A percentile compares a stretch with the other conserved stretches of the same genome.
phyloP scores from a whole-genome alignment of 2,329 filamentous ascomycete genomes.

The Lasiodiplodia sp. region DNA sequence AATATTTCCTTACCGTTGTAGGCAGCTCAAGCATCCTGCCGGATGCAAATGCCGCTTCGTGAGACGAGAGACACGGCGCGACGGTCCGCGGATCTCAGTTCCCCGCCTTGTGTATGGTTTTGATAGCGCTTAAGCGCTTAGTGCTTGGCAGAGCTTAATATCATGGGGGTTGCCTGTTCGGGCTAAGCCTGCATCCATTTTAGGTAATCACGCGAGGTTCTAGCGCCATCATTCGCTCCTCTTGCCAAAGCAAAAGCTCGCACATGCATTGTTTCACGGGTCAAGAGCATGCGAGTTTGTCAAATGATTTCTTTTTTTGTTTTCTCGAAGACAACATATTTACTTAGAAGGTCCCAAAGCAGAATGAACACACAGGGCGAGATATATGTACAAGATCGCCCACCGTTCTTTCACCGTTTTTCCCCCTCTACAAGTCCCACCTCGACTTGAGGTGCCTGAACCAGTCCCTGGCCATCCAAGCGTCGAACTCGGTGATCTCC shows the following conservation, averaged over 20 bases:
- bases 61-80: neutral
- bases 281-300: neutral
- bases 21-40: neutral
- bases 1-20: neutral
- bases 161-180: neutral
- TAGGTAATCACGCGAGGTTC: neutral
- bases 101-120: neutral
- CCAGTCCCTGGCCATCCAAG: slow-evolving; percentile 59
- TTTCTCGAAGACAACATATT: neutral
- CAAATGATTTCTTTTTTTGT: neutral
- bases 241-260: neutral
- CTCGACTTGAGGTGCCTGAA: slow-evolving; percentile 48
- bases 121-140: neutral
- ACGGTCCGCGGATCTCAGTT: neutral
- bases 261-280: neutral
- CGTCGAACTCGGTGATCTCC: slow-evolving; percentile 57
- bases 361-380: neutral
- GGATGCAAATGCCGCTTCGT: no score
- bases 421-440: slow-evolving; percentile 27
- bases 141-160: neutral
- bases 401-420: neutral
- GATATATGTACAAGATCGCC: neutral
- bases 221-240: neutral
- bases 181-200: neutral
- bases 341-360: neutral